phyloP scores from a whole-genome alignment of 148 eudicot genomes.

The Simmondsia chinensis region DNA sequence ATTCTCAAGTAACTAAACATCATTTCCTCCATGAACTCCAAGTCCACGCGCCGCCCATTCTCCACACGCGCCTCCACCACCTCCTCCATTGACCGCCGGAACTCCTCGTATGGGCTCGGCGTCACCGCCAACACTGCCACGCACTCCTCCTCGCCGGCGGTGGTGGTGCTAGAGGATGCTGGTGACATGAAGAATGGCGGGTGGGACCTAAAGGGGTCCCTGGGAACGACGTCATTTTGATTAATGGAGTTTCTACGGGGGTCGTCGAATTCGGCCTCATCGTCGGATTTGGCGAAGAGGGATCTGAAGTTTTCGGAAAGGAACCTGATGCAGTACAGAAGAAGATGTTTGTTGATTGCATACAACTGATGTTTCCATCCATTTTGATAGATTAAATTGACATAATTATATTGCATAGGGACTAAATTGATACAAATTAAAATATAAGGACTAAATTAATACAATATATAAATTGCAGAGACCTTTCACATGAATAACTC shows the following conservation, averaged over 20 bases:
- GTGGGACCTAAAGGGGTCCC: constrained; percentile 29
- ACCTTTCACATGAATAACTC: too few species aligned
- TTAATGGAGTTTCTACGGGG: constrained; percentile 17
- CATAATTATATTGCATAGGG: too few species aligned
- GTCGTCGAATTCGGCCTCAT: constrained; percentile 9
- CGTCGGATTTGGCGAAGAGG: constrained; percentile 20
- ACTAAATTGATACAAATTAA: too few species aligned
- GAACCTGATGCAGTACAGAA: too few species aligned
- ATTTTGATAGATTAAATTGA: too few species aligned
- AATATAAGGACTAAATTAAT: too few species aligned
- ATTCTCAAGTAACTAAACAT: constrained; percentile 52
- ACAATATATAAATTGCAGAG: too few species aligned
- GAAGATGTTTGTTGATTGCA: too few species aligned
- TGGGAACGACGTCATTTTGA: too few species aligned
- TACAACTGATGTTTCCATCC: too few species aligned
- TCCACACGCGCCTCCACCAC: constrained; percentile 38
- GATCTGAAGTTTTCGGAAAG: constrained; percentile 56
- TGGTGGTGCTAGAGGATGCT: constrained; percentile 22
- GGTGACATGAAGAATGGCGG: constrained; percentile 36
- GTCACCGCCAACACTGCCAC: constrained; percentile 45
- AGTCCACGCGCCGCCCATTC: constrained; percentile 36
- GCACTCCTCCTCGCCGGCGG: constrained; percentile 26
- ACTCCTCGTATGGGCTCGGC: constrained; percentile 49
- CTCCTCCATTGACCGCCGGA: constrained; percentile 59
- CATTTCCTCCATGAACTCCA: constrained; percentile 75